Evolutionary conservation across 2,329 filamentous ascomycete species (phyloP), one percentile per base, ranked within the genome.

Genomic region (Corinectria fuckeliana): DNA sequence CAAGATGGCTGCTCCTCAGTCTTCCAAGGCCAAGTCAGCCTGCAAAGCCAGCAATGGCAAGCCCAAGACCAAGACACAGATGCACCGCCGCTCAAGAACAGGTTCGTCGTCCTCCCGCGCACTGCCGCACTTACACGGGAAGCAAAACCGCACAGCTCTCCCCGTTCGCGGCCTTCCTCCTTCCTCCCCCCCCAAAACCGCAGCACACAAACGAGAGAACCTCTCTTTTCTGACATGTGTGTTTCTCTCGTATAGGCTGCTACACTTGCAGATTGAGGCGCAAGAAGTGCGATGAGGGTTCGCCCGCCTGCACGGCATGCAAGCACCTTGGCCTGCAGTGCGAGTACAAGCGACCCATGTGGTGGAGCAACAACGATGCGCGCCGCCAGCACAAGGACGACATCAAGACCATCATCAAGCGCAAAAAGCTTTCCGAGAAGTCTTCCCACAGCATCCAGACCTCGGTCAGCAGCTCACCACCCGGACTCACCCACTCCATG

Each of bases 381-480:
- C 85, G 95, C 68, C 87, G 90, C 70, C 81, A 88, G 56, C 92
- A 97, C 76, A 99, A 98, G 81, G 95, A 98, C 74, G 82, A 89
- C 68, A 96, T 99, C 84, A 99, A 99, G 85, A 90, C 91, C 78
- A 92, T 94, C 77, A 98, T 99, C 83, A 97, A 97, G 87, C 88
- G 90, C 75, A 98, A 95, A 75, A 98, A 98, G 85, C 84, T 96
- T 68, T 88, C 89, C 23, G 94, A 97, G 79, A 97, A 97, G 86
- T 83, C 86, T 51, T 83, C 87, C 51, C 78, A 82, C 70, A 80
- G 80, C 42, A 81, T 86, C 56, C 81, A 83, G 64, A 82, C 82
- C 53, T 81, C 84, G 38, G 79, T 85, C 67, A 50, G 57, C 55
- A 81, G 85, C 76, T 91, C 91, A 56, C 91, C 91, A 65, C 91